Base-by-base conservation (phyloP, 2,329 filamentous ascomycete species). In the Aureobasidium sp. region DNA sequence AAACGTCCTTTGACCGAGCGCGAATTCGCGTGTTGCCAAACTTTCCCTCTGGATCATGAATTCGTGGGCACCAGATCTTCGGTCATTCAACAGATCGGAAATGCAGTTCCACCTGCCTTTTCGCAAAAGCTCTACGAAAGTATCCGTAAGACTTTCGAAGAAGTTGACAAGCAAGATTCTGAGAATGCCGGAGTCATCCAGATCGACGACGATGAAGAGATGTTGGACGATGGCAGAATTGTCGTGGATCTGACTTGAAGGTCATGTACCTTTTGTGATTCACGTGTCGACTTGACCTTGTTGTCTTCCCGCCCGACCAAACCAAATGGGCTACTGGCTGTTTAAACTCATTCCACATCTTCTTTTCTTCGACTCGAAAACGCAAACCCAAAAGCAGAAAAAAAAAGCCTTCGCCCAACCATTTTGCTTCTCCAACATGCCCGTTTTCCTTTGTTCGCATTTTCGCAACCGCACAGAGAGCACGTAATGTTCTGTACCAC, bases 1-100 rank as follows among this genome's bases (percentile, higher is more conserved):
- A 73, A 68, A 1, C 75, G 90, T 0, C 77, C 80, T 0, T 87
- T 88, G 52, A 92, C 87, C 0, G 70, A 83, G 4, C 79, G 87
- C 1, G 90, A 95, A 70, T 80, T 84, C 27, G 88, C 89, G 0
- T 79, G 79, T 2, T 71, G 94, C 0, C 87, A 91, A 66, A 86
- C 86, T 0, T 94, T 94, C 59, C 87, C 88, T 0, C 64, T 74
- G 0, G 70, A 75, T 2, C 87, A 90, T 70, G 71, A 71, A 0
- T 92, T 93, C 68, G 64, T 74, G 0, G 74, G 74, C 0, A 67
- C 52, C 0, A 69, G 72, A 0, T 76, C 72, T 0, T 71, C 72
- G 15, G 74, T 83, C 17, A 82, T 70, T 66, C 81, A 78, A 65
- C 88, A 92, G 70, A 89, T 93, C 65, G 90, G 90, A 0, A 93